These are phyloP conservation scores for Phytophthora tentaculata DNA, from an alignment of 352 stramenopile genomes.

Conservation along the genomic window DNA sequence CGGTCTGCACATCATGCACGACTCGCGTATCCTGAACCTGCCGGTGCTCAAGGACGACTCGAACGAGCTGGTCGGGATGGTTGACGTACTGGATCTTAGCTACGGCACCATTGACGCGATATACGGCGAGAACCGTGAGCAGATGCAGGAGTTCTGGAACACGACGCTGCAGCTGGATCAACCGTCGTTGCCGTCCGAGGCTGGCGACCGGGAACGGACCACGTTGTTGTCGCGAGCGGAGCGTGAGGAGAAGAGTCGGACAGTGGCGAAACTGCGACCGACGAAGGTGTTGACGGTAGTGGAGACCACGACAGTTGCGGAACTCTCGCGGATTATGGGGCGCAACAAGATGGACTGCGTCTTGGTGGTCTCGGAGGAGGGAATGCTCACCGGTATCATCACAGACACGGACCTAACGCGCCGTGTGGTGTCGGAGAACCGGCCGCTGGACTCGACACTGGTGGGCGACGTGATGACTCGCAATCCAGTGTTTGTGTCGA, in stretches of 20 bases:
- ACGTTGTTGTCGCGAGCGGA: constrained; percentile 64
- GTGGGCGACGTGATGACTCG: constrained; percentile 86
- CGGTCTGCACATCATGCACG: constrained; percentile 90
- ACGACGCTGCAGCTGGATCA: constrained; percentile 83
- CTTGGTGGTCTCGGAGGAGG: constrained; percentile 91
- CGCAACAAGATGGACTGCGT: constrained; percentile 93
- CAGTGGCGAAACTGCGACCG: constrained; percentile 79
- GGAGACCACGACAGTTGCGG: constrained; percentile 81
- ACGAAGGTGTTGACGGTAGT: constrained; percentile 91
- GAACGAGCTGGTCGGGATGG: constrained; percentile 77
- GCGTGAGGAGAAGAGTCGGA: constrained; percentile 78
- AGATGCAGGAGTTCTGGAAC: constrained; percentile 93
- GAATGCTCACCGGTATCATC: constrained; percentile 94
- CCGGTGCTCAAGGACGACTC: constrained; percentile 72
- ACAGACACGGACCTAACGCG: constrained; percentile 93
- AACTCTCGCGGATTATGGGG: constrained; percentile 89
- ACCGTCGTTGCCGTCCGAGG: constrained; percentile 44
- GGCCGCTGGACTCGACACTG: constrained; percentile 66
- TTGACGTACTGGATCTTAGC: constrained; percentile 86
- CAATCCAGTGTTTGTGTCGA: constrained; percentile 86
- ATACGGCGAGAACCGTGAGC: constrained; percentile 86
- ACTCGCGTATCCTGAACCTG: constrained; percentile 84
- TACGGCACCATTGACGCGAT: constrained; percentile 90
- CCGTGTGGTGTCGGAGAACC: constrained; percentile 83
- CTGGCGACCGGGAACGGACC: constrained; percentile 53